Evolutionary conservation across 192 early-diverging fungal species (phyloP), one percentile per base, ranked within the genome.

Genomic region (Coemansia pectinata): DNA sequence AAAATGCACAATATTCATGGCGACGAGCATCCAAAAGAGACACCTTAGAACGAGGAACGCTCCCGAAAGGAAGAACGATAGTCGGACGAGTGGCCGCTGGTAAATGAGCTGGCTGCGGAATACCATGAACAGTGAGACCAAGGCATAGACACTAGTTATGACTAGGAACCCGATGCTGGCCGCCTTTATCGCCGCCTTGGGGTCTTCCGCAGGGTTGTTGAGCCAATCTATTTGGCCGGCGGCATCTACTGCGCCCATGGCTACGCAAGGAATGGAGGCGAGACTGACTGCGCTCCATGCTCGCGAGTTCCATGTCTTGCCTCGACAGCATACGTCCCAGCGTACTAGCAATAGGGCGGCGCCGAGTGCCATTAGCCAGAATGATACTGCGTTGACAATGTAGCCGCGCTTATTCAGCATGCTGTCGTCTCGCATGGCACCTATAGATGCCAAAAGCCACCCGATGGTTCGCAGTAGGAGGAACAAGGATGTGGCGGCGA

Each of bases 181-280:
- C 19, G 78, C 40, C 27, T 78, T 83, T 12, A 83, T 44, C 4
- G 62, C 67, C 23, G 45, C 36, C 2, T 40, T 61, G 10, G 76
- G 73, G 23, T 72, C 50, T 4, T 76, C 73, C 1, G 47, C 53
- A 1, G 81, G 76, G 38, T 72, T 71, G 59, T 83, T 78, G 23
- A 83, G 81, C 81, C 81, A 83, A 44, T 59, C 70, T 27, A 83
- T 83, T 47, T 78, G 81, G 11, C 81, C 81, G 33, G 77, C 73
- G 31, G 76, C 81, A 44, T 83, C 81, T 7, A 83, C 67, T 5
- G 72, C 76, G 25, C 81, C 81, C 50, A 83, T 62, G 33, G 69
- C 73, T 19, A 78, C 34, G 31, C 76, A 78, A 0, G 65, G 58
- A 8, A 83, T 47, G n/a, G 65, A 14, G 34, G 71, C 69, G 0